Conservation (phyloP, 2,329 filamentous ascomycete genomes). For the Gaeumannomyces sp. region DNA sequence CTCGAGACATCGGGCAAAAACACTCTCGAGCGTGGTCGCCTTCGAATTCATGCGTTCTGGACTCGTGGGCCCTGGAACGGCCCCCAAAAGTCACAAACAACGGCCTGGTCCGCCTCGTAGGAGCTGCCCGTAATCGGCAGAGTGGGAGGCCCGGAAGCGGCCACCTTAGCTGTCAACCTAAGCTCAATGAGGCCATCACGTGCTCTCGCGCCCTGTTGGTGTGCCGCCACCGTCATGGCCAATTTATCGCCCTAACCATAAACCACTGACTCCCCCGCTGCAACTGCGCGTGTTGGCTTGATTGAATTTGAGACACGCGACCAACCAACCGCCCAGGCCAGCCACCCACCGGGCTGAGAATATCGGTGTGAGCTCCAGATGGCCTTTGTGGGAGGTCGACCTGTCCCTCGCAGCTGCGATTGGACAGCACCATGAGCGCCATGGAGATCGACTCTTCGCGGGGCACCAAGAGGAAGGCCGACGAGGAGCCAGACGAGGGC, state of each 20-base stretch:
- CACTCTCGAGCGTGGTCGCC: too few relatives aligned
- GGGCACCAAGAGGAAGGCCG: slow-evolving; percentile 25
- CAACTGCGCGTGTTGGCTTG: too few relatives aligned
- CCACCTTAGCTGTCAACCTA: too few relatives aligned
- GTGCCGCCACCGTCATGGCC: neutral
- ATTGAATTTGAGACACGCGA: neutral
- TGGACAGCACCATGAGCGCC: neutral
- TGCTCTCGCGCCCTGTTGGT: neutral
- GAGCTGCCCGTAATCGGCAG: too few relatives aligned
- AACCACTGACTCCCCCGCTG: too few relatives aligned
- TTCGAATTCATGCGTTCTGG: too few relatives aligned
- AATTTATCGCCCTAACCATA: neutral
- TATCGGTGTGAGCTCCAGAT: neutral
- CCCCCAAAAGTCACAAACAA: too few relatives aligned
- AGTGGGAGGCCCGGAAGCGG: too few relatives aligned
- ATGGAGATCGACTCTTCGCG: slow-evolving; percentile 31
- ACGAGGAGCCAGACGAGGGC: neutral
- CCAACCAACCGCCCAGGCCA: neutral
- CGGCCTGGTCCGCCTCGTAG: too few relatives aligned
- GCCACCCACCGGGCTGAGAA: neutral
- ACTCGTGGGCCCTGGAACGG: too few relatives aligned
- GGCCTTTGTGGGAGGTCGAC: neutral
- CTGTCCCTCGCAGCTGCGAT: neutral
- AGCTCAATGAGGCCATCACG: neutral
- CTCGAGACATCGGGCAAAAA: too few relatives aligned